Base-by-base conservation (phyloP, 2,329 filamentous ascomycete genomes). In the Akanthomyces muscarius region DNA sequence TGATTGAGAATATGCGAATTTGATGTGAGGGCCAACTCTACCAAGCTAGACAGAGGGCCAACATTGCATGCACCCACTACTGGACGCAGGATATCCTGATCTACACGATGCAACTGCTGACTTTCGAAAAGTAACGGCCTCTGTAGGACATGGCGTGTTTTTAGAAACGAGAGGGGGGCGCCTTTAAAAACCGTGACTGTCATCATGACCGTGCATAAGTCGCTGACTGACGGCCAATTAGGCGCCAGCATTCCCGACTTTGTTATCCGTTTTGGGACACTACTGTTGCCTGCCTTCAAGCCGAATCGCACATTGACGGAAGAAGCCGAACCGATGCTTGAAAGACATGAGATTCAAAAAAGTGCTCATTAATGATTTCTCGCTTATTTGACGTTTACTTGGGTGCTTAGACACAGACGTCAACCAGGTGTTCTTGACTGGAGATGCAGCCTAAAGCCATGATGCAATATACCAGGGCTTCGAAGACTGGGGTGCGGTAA, bases 391-490 rank as follows among this genome's bases (percentile, higher is more conserved):
- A 6, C 28, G 10, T 10, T 36, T 36, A 11, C 33, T 36, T 10
- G 11, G 10, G 11, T 11, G 11, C 11, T 36, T 36, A 11, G 33
- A 36, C 2, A 36, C 33, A 11, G 8, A 13, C 11, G 2, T 4
- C 11, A 36, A 7, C 33, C 10, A 5, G 33, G 33, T 36, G 33
- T 36, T 36, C 8, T 36, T 36, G 33, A 36, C 5, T 36, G 8
- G 33, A 16, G 16, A 7, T n/a, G 16, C 7, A 16, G 30, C 3
- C 28, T 45, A 41, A 4, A 62, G 18, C 59, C 59, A 62, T 14
- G 50, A 25, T 16, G 59, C 51, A n/a, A 62, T 55, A 41, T 62
- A 62, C 59, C 59, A 62, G 6, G 59, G 59, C 25, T 38, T 38
- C n/a, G 11, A 18, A n/a, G 59, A 7, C 23, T 36, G 10, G 14